These are phyloP conservation scores for Tricholoma bakamatsutake DNA, from an alignment of 768 basidiomycete species.

Conservation along the genomic window DNA sequence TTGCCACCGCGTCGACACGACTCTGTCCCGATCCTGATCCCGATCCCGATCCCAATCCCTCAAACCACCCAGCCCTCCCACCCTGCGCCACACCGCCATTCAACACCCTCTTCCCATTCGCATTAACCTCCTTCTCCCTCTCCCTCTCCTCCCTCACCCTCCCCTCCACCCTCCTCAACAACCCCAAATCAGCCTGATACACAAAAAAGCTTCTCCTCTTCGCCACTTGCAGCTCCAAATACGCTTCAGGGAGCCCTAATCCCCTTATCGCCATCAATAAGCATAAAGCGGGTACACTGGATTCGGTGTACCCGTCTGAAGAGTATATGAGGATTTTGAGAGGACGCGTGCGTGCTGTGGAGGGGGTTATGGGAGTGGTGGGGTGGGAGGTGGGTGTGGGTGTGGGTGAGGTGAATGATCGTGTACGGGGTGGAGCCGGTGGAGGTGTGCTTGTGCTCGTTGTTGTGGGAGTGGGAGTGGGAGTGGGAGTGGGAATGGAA, in stretches of 20 bases:
- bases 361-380: slow-evolving; percentile 11
- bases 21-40: background rate
- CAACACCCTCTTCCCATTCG: slow-evolving; percentile 21
- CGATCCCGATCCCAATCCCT: slow-evolving; percentile 3
- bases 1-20: too few relatives aligned
- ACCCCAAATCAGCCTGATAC: slow-evolving; percentile 72
- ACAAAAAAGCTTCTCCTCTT: slow-evolving; percentile 88
- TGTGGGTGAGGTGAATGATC: slow-evolving; percentile 29
- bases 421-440: slow-evolving; percentile 22
- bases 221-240: slow-evolving; percentile 81
- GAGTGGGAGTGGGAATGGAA: background rate
- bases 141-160: slow-evolving; percentile 37
- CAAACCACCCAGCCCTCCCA: slow-evolving; percentile 5
- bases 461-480: too few relatives aligned
- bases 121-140: slow-evolving; percentile 28
- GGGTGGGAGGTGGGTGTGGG: slow-evolving; percentile 15
- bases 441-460: background rate
- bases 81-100: slow-evolving; percentile 3
- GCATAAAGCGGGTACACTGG: slow-evolving; percentile 79
- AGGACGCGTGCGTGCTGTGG: slow-evolving; percentile 44
- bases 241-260: slow-evolving; percentile 79
- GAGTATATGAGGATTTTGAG: slow-evolving; percentile 77
- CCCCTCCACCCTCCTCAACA: slow-evolving; percentile 67
- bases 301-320: slow-evolving; percentile 90
- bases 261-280: slow-evolving; percentile 76